Percentiles rank a stretch among this genome's conserved stretches.
Evolutionary conservation across 2,329 filamentous ascomycete genomes (phyloP).

Genomic region (Sporothrix inflata): DNA sequence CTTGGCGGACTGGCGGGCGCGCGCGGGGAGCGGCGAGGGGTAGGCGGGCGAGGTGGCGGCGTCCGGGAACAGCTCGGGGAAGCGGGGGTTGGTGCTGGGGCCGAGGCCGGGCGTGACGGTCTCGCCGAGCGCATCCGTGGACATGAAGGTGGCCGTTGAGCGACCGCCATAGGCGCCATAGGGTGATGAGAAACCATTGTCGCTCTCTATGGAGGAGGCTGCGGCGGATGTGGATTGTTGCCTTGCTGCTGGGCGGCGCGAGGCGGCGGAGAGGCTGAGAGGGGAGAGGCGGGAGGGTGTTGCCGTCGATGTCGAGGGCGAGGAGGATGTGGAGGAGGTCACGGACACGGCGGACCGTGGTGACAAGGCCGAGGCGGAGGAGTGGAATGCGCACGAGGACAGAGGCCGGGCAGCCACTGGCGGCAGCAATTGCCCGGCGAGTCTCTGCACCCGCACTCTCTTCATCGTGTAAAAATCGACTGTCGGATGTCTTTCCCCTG

Average conservation of each 20-base stretch:
- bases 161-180: slow-evolving; percentile 2
- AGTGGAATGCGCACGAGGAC: slow-evolving; percentile 24
- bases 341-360: not conserved
- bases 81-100: slow-evolving; percentile 30
- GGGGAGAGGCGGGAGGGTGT: slow-evolving; percentile 4
- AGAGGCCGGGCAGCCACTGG: slow-evolving; percentile 46
- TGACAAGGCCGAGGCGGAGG: slow-evolving; percentile 24
- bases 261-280: not conserved
- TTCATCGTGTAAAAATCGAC: slow-evolving; percentile 51
- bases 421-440: slow-evolving; percentile 62
- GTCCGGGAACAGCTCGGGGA: slow-evolving; percentile 40
- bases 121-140: not conserved
- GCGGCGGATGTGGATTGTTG: slow-evolving; percentile 23
- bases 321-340: not conserved
- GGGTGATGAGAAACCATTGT: slow-evolving; percentile 7
- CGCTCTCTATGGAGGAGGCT: not conserved
- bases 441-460: slow-evolving; percentile 63
- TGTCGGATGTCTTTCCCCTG: not conserved
- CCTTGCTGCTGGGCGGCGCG: slow-evolving; percentile 14
- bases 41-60: slow-evolving; percentile 42
- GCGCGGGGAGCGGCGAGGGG: slow-evolving; percentile 72
- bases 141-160: not conserved
- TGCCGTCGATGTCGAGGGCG: not conserved
- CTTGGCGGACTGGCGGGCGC: slow-evolving; percentile 76
- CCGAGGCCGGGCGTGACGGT: slow-evolving; percentile 10